Percentiles rank a stretch among this genome's conserved stretches.
Conservation (phyloP, 352 stramenopile genomes). For the Phytopythium mirpurense region DNA sequence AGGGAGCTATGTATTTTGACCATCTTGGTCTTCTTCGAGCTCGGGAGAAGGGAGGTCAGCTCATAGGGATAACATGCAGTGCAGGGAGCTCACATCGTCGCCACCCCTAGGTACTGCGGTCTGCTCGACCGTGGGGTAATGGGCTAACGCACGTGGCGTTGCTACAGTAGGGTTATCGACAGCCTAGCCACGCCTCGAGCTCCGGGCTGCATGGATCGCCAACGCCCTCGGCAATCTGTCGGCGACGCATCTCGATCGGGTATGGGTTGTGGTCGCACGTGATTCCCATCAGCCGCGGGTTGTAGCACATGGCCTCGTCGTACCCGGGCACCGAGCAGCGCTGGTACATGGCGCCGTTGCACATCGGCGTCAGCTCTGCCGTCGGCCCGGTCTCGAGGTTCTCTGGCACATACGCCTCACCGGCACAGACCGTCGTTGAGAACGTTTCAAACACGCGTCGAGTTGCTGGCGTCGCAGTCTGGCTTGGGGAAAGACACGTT, state of each 20-base stretch:
- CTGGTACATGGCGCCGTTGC: conserved; percentile 21
- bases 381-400: conserved; percentile 4
- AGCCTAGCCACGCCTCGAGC: conserved; percentile 1
- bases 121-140: no score
- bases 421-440: conserved; percentile 16
- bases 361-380: conserved; percentile 4
- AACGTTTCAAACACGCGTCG: conserved; percentile 15
- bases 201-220: background rate
- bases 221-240: conserved; percentile 8
- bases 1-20: no score
- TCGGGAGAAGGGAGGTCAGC: no score
- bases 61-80: no score
- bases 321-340: conserved; percentile 10
- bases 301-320: conserved; percentile 17
- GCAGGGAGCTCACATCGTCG: no score
- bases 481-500: conserved; percentile 1
- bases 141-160: no score
- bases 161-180: background rate
- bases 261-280: conserved; percentile 11
- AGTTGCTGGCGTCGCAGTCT: conserved; percentile 11
- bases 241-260: conserved; percentile 14
- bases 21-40: no score
- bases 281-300: conserved; percentile 19
- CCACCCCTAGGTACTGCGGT: no score
- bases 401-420: background rate